Evolutionary conservation across 495 filamentous ascomycete genomes (phyloP).

Genomic region (Gamarada debralockiae): DNA sequence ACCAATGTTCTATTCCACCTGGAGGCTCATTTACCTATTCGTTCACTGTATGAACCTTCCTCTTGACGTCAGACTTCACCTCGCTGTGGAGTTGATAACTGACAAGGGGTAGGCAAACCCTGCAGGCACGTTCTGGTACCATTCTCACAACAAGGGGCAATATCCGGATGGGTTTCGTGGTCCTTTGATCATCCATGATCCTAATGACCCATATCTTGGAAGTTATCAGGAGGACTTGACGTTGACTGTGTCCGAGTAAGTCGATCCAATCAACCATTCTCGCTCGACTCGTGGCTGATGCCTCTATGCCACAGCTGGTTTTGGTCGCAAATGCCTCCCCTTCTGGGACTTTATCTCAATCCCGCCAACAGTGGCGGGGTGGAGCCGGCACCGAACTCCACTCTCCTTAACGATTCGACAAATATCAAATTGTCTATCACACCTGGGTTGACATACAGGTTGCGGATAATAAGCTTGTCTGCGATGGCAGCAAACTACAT

Average conservation of each 20-base stretch:
- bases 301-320: too few relatives aligned
- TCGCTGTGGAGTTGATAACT: too few relatives aligned
- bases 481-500: too few relatives aligned
- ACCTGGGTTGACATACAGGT: too few relatives aligned
- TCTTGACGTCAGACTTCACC: background rate
- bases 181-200: conserved; percentile 68
- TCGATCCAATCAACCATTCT: background rate
- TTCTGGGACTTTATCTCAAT: conserved; percentile 35
- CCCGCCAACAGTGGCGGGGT: conserved; percentile 44
- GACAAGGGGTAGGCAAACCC: background rate
- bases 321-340: background rate
- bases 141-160: conserved; percentile 14
- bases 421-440: too few relatives aligned
- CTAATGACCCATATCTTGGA: conserved; percentile 52
- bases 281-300: too few relatives aligned
- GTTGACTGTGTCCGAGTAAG: too few relatives aligned
- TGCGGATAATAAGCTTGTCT: too few relatives aligned
- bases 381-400: too few relatives aligned
- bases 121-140: conserved; percentile 21
- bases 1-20: conserved; percentile 61
- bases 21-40: conserved; percentile 37
- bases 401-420: too few relatives aligned
- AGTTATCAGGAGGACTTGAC: conserved; percentile 41
- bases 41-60: conserved; percentile 44
- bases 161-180: conserved; percentile 46